Evolutionary conservation across 169 alveolate genomes (phyloP).

Genomic region (Plasmodium chabaudi): DNA sequence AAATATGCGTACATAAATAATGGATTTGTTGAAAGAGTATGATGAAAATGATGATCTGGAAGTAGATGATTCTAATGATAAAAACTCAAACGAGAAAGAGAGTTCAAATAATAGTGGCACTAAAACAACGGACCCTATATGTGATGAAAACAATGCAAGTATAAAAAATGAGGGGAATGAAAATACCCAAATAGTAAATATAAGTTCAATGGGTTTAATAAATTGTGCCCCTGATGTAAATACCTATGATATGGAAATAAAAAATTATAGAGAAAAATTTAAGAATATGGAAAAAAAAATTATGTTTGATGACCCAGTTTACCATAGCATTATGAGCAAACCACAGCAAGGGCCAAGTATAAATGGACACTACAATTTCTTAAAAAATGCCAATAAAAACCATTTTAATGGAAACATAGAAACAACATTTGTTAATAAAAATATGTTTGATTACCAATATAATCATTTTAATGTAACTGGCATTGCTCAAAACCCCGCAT

Average conservation of each 20-base stretch:
- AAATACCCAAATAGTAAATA: slow-evolving; percentile 9
- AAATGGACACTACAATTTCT: slow-evolving; percentile 70
- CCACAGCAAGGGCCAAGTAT: slow-evolving; percentile 77
- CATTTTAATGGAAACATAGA: slow-evolving; percentile 69
- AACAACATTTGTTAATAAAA: slow-evolving; percentile 66
- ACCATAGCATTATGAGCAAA: slow-evolving; percentile 45
- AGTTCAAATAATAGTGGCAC: slow-evolving; percentile 3
- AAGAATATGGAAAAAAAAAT: slow-evolving; percentile 74
- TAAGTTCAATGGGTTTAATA: slow-evolving; percentile 68
- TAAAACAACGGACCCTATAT: background rate
- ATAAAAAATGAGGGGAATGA: slow-evolving; percentile 1
- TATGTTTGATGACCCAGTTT: slow-evolving; percentile 51
- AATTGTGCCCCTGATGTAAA: slow-evolving; percentile 85
- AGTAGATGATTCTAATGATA: slow-evolving; percentile 8
- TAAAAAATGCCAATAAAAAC: slow-evolving; percentile 72
- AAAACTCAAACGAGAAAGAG: background rate
- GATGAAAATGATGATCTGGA: slow-evolving; percentile 57
- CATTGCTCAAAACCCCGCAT: slow-evolving; percentile 65
- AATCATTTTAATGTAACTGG: slow-evolving; percentile 73
- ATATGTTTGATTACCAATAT: slow-evolving; percentile 73
- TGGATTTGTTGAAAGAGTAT: slow-evolving; percentile 71
- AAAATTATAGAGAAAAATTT: slow-evolving; percentile 72
- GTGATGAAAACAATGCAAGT: background rate
- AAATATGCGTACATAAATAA: slow-evolving; percentile 16
- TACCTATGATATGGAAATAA: slow-evolving; percentile 76